These are phyloP conservation scores for Fragaria vesca DNA, from an alignment of 306 rosid genomes.

Conservation along the genomic window DNA sequence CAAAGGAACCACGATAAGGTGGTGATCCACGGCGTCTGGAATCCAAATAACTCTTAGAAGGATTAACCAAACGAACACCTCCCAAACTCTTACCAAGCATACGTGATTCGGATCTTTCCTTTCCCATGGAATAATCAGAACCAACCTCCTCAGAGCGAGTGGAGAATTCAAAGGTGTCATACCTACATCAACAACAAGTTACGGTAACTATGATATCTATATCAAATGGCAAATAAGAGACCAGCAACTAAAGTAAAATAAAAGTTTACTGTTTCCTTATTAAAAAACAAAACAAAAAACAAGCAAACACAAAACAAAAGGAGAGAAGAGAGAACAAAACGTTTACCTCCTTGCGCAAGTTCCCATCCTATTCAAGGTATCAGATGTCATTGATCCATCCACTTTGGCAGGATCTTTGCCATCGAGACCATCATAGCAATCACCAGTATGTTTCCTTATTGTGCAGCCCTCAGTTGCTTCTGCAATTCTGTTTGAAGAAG, in stretches of 20 bases:
- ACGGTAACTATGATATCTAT: not conserved
- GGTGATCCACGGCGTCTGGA: conserved; percentile 24
- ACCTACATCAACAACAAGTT: conserved; percentile 21
- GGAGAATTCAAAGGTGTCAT: conserved; percentile 13
- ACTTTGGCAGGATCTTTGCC: conserved; percentile 20
- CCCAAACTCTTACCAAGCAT: conserved; percentile 13
- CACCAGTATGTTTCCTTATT: conserved; percentile 18
- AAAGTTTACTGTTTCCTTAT: not conserved
- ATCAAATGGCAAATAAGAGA: not conserved
- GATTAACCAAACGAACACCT: conserved; percentile 9
- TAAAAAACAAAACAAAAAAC: not conserved
- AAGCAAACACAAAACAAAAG: not conserved
- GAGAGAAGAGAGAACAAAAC: not conserved
- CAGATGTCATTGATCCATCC: conserved; percentile 21
- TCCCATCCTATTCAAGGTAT: conserved; percentile 21
- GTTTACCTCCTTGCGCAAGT: conserved; percentile 21
- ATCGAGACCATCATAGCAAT: conserved; percentile 14
- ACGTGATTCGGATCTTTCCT: conserved; percentile 25
- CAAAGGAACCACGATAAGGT: conserved; percentile 24
- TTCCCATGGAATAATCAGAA: conserved; percentile 24
- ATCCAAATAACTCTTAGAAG: conserved; percentile 24
- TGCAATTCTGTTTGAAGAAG: conserved; percentile 18
- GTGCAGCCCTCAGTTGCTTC: conserved; percentile 27
- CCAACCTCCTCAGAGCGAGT: conserved; percentile 25
- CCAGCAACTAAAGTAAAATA: not conserved